Conservation (phyloP, 345 rosid species). For the Heritiera fomes region DNA sequence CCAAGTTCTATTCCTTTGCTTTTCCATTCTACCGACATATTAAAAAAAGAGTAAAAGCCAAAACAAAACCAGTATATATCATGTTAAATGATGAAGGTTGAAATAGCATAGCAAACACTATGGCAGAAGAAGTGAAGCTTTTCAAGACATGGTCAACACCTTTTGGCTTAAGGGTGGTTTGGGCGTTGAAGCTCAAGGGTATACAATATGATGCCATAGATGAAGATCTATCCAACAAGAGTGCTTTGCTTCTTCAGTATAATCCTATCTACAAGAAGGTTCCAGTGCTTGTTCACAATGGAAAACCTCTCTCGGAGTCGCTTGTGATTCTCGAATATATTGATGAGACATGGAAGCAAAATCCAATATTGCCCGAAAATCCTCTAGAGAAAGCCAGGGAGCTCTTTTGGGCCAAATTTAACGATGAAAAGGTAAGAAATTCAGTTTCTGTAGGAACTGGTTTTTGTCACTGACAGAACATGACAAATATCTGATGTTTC, state of each 20-base stretch:
- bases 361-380: conserved; percentile 28
- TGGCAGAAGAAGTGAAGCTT: conserved; percentile 29
- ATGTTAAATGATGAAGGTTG: neutral
- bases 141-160: conserved; percentile 9
- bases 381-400: conserved; percentile 34
- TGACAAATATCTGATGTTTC: too few species aligned
- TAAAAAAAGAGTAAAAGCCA: neutral
- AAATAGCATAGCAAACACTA: neutral
- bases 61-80: neutral
- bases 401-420: conserved; percentile 39
- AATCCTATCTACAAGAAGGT: conserved; percentile 39
- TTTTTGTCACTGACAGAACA: neutral
- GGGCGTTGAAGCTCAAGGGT: conserved; percentile 40
- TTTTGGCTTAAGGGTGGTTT: conserved; percentile 30
- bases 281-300: conserved; percentile 34
- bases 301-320: conserved; percentile 27
- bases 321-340: conserved; percentile 37
- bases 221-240: conserved; percentile 36
- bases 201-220: conserved; percentile 27
- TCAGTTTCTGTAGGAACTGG: neutral
- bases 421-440: conserved; percentile 34
- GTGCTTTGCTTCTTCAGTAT: conserved; percentile 30
- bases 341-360: conserved; percentile 32
- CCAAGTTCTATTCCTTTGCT: too few species aligned
- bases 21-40: too few species aligned